Conservation (phyloP, 2,329 filamentous ascomycete genomes). For the Ophiostoma perfectum region DNA sequence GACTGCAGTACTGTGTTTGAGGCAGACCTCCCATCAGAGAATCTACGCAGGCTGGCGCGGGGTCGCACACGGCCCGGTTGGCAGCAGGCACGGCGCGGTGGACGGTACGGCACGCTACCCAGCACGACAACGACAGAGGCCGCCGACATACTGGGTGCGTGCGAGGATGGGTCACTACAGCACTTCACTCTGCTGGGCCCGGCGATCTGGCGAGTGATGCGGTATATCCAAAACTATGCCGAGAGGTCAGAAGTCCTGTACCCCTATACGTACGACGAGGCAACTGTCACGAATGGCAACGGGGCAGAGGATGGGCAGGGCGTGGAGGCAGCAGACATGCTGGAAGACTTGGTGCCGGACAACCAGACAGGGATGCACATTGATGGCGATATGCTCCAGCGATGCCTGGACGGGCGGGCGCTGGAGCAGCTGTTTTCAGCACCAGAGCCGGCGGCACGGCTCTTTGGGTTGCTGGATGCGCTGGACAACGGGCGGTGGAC, state of each 20-base stretch:
- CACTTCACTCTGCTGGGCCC: constrained; percentile 62
- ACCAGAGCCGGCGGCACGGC: constrained; percentile 35
- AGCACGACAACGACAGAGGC: constrained; percentile 40
- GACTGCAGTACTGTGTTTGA: constrained; percentile 49
- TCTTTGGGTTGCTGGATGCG: constrained; percentile 46
- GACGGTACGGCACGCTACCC: constrained; percentile 41
- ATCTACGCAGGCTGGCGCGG: constrained; percentile 52
- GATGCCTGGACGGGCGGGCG: constrained; percentile 44
- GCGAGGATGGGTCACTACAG: constrained; percentile 63
- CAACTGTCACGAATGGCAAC: neutral
- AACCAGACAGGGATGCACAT: constrained; percentile 54
- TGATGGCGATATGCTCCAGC: constrained; percentile 59
- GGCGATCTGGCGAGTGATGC: constrained; percentile 62
- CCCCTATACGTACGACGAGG: constrained; percentile 41
- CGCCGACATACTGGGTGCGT: constrained; percentile 56
- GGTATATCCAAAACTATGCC: constrained; percentile 67
- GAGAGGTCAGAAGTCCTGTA: constrained; percentile 44
- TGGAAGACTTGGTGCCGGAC: constrained; percentile 36
- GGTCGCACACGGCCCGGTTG: constrained; percentile 51
- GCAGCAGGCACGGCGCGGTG: constrained; percentile 35
- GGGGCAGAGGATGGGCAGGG: neutral
- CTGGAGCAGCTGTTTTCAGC: constrained; percentile 41
- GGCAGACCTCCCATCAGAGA: constrained; percentile 47
- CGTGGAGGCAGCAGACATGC: constrained; percentile 22
- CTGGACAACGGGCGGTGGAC: constrained; percentile 45